Conservation (phyloP, 257 asterid species). For the Dorcoceras hygrometricum region DNA sequence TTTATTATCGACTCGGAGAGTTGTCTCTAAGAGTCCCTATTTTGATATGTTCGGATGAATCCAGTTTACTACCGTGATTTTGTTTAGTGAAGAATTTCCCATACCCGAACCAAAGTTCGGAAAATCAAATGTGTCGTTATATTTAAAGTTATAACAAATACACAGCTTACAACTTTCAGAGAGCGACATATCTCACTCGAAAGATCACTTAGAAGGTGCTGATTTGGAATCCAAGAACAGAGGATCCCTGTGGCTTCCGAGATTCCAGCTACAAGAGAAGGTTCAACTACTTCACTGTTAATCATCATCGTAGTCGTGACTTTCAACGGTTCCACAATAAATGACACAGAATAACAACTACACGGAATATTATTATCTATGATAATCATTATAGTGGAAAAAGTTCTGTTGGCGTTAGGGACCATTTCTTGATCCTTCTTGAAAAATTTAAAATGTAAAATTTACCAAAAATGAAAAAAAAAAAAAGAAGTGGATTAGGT, state of each 20-base stretch:
- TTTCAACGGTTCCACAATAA: too few relatives aligned
- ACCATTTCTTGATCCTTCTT: neutral
- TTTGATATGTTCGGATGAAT: constrained; percentile 3
- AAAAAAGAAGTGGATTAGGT: constrained; percentile 62
- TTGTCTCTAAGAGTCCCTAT: neutral
- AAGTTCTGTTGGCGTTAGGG: neutral
- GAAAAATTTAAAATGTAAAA: neutral
- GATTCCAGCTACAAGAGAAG: too few relatives aligned
- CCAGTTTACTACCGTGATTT: neutral
- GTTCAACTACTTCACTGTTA: too few relatives aligned
- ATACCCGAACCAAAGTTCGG: neutral
- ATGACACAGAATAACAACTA: neutral
- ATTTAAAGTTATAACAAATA: too few relatives aligned
- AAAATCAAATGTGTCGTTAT: neutral
- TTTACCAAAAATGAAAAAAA: neutral
- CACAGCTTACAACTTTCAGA: too few relatives aligned
- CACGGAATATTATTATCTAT: too few relatives aligned
- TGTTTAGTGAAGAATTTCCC: neutral
- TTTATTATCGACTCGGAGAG: neutral
- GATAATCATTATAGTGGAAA: too few relatives aligned
- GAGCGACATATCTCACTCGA: too few relatives aligned
- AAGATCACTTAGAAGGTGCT: too few relatives aligned
- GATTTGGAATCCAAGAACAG: too few relatives aligned
- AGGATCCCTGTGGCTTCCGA: too few relatives aligned
- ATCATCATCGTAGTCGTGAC: too few relatives aligned